Base-by-base conservation (phyloP, 2,329 filamentous ascomycete species). In the Tolypocladium sp. region DNA sequence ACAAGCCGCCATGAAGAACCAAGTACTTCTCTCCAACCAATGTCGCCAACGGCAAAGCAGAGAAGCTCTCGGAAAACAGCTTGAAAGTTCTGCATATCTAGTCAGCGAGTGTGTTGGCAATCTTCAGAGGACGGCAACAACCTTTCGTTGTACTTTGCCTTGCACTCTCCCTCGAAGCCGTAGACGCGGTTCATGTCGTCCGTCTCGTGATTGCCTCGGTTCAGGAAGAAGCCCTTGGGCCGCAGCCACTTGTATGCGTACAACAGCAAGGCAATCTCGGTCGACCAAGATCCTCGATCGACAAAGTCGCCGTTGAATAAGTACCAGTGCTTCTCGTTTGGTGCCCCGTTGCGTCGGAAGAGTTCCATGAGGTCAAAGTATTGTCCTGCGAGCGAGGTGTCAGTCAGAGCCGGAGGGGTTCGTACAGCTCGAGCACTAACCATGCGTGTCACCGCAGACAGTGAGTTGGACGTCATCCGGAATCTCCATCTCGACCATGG, bases 151-250 rank as follows among this genome's bases (percentile, higher is more conserved):
- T 99, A 99, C 77, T 99, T 99, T 67, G 91, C 91, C 74, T 93
- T 94, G 80, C 94, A 97, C 74, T 99, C 94, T 70, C 94, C 94
- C 75, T 99, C 94, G 69, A 99, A 99, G 22, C 94, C 94, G 71
- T 99, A 99, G 58, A 94, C 92, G 65, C 91, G 87, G 80, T 99
- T 99, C 94, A 99, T 99, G 75, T 97, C 93, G 72, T 97, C 93
- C 55, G 94, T 97, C 78, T 99, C 94, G 76, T 99, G 94, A 76
- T 99, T 99, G 66, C 94, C 94, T 62, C 94, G 87, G 80, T 99
- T 99, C 64, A 99, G 79, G 84, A 96, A 97, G 81, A 99, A 93
- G 58, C 81, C 85, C 51, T 86, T 84, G 9, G 94, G 94, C 58
- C 90, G 86, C 68, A 97, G 76, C 93, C 91, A 96, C 79, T 99